These are phyloP conservation scores for Acacia confusa DNA, from an alignment of 306 rosid genomes.

Conservation along the genomic window DNA sequence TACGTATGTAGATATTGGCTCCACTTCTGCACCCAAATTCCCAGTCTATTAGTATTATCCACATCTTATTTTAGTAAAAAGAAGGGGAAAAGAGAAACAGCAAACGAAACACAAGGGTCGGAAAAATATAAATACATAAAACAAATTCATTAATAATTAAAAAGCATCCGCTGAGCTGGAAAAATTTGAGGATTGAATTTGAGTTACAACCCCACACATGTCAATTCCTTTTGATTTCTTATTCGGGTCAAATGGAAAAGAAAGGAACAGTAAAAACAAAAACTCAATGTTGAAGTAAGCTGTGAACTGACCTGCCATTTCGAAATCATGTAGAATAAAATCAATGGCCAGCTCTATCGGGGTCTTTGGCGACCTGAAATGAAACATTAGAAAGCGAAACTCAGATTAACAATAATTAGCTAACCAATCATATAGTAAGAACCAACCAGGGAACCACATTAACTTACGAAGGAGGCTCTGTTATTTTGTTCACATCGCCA, in stretches of 20 bases:
- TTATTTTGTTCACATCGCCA: constrained; percentile 34
- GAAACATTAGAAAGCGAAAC: constrained; percentile 7
- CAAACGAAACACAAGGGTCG: neutral
- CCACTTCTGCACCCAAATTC: constrained; percentile 64
- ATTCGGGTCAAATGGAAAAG: neutral
- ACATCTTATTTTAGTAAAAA: constrained; percentile 11
- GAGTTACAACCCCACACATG: neutral
- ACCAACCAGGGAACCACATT: neutral
- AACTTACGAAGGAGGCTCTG: constrained; percentile 63
- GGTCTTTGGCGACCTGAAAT: constrained; percentile 59
- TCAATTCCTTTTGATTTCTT: neutral
- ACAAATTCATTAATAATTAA: neutral
- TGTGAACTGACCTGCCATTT: constrained; percentile 83
- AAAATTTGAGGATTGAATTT: neutral
- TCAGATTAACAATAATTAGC: constrained; percentile 1
- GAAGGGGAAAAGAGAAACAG: neutral
- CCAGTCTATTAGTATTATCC: neutral
- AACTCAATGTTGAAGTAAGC: constrained; percentile 4
- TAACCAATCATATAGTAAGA: neutral
- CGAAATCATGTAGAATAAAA: constrained; percentile 89
- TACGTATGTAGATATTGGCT: constrained; percentile 63
- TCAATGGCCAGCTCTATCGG: constrained; percentile 89
- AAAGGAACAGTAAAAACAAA: constrained; percentile 15
- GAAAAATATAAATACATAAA: neutral
- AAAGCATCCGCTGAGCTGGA: constrained; percentile 18